Conservation (phyloP, 345 rosid genomes). For the Acer yangbiense region DNA sequence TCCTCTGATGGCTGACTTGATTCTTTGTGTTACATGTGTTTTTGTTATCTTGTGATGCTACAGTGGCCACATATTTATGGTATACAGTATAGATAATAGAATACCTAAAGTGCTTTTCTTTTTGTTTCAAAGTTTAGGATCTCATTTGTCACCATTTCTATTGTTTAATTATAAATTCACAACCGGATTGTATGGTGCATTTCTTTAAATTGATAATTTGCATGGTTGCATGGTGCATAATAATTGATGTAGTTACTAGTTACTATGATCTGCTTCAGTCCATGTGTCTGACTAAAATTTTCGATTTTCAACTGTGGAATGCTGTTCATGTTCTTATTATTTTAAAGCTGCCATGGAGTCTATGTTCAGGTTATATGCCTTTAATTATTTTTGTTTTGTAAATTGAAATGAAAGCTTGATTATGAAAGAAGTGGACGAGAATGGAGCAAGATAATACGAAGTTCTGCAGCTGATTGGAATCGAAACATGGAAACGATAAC, state of each 20-base stretch:
- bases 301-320: not conserved
- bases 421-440: conserved; percentile 56
- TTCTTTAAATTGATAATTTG: not conserved
- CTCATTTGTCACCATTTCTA: not conserved
- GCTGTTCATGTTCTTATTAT: conserved; percentile 9
- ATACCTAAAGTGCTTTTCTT: not conserved
- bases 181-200: not conserved
- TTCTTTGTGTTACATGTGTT: not conserved
- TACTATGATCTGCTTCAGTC: not conserved
- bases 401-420: conserved; percentile 64
- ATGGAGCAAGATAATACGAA: conserved; percentile 60
- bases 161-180: not conserved
- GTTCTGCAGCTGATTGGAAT: conserved; percentile 61
- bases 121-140: not conserved
- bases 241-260: not conserved
- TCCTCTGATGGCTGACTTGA: not conserved
- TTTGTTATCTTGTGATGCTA: not conserved
- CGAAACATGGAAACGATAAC: conserved; percentile 65
- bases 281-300: not conserved
- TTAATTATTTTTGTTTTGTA: conserved; percentile 13
- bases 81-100: not conserved
- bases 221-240: not conserved
- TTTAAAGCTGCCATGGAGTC: not conserved
- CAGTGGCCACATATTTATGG: not conserved
- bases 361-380: conserved; percentile 2